Percentiles rank a stretch among this genome's conserved stretches.
phyloP scores from a whole-genome alignment of 305 asterid genomes.

The Caryopteris hybrid region DNA sequence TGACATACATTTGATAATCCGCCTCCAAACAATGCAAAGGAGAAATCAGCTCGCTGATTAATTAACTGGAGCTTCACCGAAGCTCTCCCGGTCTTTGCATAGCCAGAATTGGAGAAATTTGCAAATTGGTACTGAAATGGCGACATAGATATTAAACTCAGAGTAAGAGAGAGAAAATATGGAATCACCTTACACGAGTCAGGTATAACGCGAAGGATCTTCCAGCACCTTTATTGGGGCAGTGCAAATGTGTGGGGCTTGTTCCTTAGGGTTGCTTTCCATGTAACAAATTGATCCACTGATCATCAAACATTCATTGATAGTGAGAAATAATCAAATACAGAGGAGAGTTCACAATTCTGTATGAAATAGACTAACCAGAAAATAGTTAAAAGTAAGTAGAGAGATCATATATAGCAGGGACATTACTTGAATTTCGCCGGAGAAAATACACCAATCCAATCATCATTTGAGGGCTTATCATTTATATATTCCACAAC shows the following conservation, averaged over 20 bases:
- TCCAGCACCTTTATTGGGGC: constrained; percentile 77
- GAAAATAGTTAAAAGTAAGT: neutral
- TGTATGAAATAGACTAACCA: neutral
- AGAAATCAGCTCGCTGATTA: constrained; percentile 90
- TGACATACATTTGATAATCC: constrained; percentile 68
- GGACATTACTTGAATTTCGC: constrained; percentile 74
- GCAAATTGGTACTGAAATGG: constrained; percentile 72
- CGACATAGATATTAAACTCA: neutral
- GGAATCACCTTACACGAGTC: neutral
- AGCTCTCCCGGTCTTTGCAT: constrained; percentile 57
- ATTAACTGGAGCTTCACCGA: constrained; percentile 66
- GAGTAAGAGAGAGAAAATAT: neutral
- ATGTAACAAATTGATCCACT: constrained; percentile 64
- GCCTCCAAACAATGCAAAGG: constrained; percentile 80
- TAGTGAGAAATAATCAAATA: neutral
- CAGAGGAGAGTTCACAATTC: neutral
- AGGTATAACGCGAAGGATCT: neutral
- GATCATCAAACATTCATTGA: constrained; percentile 18
- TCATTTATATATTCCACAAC: constrained; percentile 42
- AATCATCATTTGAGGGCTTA: constrained; percentile 65
- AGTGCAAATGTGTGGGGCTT: constrained; percentile 65
- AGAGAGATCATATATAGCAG: neutral
- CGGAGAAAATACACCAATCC: constrained; percentile 95
- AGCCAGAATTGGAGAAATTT: constrained; percentile 46
- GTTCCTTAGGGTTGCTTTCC: constrained; percentile 39